Percentiles rank a stretch among this genome's conserved stretches.
phyloP scores from a whole-genome alignment of 1,139 yeast species.

The Blastobotrys ciferrii region DNA sequence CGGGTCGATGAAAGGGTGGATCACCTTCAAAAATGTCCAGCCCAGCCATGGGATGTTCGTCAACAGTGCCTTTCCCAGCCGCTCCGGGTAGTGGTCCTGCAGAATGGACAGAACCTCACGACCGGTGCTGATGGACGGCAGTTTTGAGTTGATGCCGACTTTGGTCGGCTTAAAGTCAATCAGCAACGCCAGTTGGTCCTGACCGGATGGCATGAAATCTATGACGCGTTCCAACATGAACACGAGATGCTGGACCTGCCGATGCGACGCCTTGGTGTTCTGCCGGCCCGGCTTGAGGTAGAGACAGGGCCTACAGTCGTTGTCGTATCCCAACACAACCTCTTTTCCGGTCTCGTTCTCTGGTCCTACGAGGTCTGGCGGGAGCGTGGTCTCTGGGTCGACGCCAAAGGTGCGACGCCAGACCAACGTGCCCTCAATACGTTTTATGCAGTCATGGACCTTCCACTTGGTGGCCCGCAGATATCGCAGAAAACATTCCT shows the following conservation, averaged over 20 bases:
- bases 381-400: constrained; percentile 52
- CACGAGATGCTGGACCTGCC: constrained; percentile 91
- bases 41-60: constrained; percentile 94
- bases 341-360: constrained; percentile 90
- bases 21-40: constrained; percentile 82
- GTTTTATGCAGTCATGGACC: constrained; percentile 61
- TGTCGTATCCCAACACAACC: constrained; percentile 83
- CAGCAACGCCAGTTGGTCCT: constrained; percentile 77
- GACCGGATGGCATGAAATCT: constrained; percentile 94
- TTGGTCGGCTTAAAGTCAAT: constrained; percentile 81
- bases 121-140: constrained; percentile 80
- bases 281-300: constrained; percentile 91
- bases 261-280: constrained; percentile 79
- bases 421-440: constrained; percentile 71
- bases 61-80: constrained; percentile 85
- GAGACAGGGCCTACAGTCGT: constrained; percentile 83
- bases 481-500: constrained; percentile 84
- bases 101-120: constrained; percentile 81
- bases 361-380: constrained; percentile 58
- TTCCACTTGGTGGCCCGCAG: constrained; percentile 92
- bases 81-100: constrained; percentile 95
- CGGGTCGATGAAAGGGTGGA: constrained; percentile 94
- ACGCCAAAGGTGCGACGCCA: constrained; percentile 96
- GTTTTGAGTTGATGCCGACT: constrained; percentile 56
- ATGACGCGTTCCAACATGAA: constrained; percentile 87